These are phyloP conservation scores for Lagenidium giganteum DNA, from an alignment of 352 stramenopile genomes.

Conservation along the genomic window DNA sequence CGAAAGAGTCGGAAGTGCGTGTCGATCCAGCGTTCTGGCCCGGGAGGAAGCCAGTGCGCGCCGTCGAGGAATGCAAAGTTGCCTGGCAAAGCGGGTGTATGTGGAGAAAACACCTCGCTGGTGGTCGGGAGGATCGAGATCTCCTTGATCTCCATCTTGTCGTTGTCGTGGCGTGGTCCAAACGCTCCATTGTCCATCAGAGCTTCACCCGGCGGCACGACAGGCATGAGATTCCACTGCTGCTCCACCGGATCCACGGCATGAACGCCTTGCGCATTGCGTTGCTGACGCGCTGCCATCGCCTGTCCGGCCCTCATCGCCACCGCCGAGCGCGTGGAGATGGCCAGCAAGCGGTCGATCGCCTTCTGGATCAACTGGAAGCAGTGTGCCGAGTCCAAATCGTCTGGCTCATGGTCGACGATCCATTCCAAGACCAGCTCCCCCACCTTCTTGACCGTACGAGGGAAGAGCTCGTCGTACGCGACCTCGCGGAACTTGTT, in stretches of 20 bases:
- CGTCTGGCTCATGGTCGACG: slow-evolving; percentile 1
- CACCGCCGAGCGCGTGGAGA: slow-evolving; percentile 15
- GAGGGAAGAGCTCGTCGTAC: slow-evolving; percentile 27
- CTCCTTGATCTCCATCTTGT: slow-evolving; percentile 22
- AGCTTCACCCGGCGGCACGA: slow-evolving; percentile 16
- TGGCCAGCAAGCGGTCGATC: slow-evolving; percentile 22
- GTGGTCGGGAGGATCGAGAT: slow-evolving; percentile 32
- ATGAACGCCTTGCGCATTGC: too few species aligned
- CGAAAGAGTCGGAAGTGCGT: slow-evolving; percentile 40
- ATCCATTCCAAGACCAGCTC: slow-evolving; percentile 23
- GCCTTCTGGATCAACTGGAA: slow-evolving; percentile 24
- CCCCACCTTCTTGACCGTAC: slow-evolving; percentile 17
- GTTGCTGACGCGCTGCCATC: neutral
- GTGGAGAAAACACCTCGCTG: slow-evolving; percentile 21
- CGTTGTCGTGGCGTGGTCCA: slow-evolving; percentile 37
- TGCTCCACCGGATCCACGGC: slow-evolving; percentile 1
- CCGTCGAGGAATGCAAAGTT: slow-evolving; percentile 33
- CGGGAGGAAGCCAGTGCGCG: slow-evolving; percentile 32
- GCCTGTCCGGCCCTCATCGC: neutral
- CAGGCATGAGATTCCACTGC: slow-evolving; percentile 23
- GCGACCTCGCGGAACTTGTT: slow-evolving; percentile 45
- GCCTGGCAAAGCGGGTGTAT: slow-evolving; percentile 23
- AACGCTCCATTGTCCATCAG: slow-evolving; percentile 14
- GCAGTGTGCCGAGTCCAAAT: slow-evolving; percentile 24
- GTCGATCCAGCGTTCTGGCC: slow-evolving; percentile 34